Base-by-base conservation (phyloP, 345 rosid species). In the Linum tenue region DNA sequence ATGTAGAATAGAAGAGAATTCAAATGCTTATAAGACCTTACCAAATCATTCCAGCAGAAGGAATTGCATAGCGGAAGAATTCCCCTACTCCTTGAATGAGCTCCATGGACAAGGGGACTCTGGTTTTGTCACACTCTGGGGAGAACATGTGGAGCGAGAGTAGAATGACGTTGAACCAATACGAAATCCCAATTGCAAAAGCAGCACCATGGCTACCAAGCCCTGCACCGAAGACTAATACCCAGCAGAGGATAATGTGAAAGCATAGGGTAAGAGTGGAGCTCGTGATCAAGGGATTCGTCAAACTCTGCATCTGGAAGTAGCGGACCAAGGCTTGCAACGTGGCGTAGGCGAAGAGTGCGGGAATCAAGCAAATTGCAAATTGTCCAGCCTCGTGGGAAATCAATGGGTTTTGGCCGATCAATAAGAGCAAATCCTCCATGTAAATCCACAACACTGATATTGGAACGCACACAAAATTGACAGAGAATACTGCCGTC, bases 21-120 rank as follows among this genome's bases (percentile, higher is more conserved):
- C 4, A 3, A 5, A 7, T 44, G 3, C 7, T 2, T 4, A 41
- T 8, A 41, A 41, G 9, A 4, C 9, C 59, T 4, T 57, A 57
- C 60, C 60, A 57, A 7, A 57, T 57, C 60, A 57, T 57, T 14
- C 35, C 60, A 57, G 60, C 60, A 3, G 60, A 57, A 57, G 60
- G 60, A 10, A 57, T 17, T 17, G 37, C 60, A 36, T 17, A 57
- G 60, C 60, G 60, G 60, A 57, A 57, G 17, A 16, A 57, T 36
- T 57, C 9, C 37, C 37, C 60, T 3, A 17, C 17, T 6, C 60
- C 60, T 57, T 57, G n/a, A 36, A 57, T 5, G 4, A 57, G 60
- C 60, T 57, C 60, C 35, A 36, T 36, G 37, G 60, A 57, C 35
- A 57, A 57, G 9, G 60, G 37, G 60, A 57, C 35, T 36, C 60